Conservation (phyloP, 2,329 filamentous ascomycete species). For the Westerdykella sp. region DNA sequence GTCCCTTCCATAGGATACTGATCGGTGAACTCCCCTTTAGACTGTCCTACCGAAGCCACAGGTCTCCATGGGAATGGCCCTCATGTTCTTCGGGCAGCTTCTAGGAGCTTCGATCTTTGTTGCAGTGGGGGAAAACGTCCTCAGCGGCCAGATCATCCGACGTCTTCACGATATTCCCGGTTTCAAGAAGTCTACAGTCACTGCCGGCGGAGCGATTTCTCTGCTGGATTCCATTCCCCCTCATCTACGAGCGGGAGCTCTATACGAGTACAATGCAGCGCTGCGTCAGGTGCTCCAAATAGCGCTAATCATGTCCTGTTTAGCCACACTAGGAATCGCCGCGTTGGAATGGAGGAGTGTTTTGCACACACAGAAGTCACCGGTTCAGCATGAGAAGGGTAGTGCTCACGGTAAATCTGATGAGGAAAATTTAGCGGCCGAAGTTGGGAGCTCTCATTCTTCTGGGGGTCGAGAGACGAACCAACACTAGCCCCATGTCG, state of each 20-base stretch:
- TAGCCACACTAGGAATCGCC: slow-evolving; percentile 44
- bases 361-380: no score
- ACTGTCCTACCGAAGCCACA: slow-evolving; percentile 16
- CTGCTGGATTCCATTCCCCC: no score
- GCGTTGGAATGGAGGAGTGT: slow-evolving; percentile 57
- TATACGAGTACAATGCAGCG: slow-evolving; percentile 55
- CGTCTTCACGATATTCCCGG: slow-evolving; percentile 10
- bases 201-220: no score
- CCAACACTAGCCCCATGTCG: no score
- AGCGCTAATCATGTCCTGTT: slow-evolving; percentile 29
- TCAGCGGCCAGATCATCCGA: slow-evolving; percentile 32
- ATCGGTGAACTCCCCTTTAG: background rate
- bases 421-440: no score
- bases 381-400: no score
- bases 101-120: slow-evolving; percentile 38
- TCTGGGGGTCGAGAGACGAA: no score
- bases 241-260: slow-evolving; percentile 37
- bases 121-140: slow-evolving; percentile 37
- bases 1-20: no score
- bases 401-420: no score
- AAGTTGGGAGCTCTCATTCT: no score
- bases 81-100: slow-evolving; percentile 35
- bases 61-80: slow-evolving; percentile 33
- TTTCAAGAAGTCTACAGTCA: no score
- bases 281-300: slow-evolving; percentile 52